Conservation (phyloP, 371 early-diverging fungal species). For the Mortierella polycephala region DNA sequence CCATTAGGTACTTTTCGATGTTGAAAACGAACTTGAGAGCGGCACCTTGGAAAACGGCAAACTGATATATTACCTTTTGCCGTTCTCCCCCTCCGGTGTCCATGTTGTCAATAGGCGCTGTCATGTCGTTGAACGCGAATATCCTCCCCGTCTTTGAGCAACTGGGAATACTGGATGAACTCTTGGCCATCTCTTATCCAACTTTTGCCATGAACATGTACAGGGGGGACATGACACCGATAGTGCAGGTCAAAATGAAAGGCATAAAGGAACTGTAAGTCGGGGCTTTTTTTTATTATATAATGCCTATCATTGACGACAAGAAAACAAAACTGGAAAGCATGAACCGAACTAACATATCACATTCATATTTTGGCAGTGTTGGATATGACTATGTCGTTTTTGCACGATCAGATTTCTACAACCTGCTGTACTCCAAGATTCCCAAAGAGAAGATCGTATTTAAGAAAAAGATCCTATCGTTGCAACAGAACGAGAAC, state of each 20-base stretch:
- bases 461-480: slow-evolving; percentile 10
- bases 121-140: slow-evolving; percentile 13
- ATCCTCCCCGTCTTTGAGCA: slow-evolving; percentile 31
- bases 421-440: slow-evolving; percentile 4
- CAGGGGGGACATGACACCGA: no score
- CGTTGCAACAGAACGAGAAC: slow-evolving; percentile 5
- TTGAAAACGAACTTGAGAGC: no score
- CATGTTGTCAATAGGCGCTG: slow-evolving; percentile 2
- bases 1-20: slow-evolving; percentile 3
- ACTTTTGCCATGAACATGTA: background rate
- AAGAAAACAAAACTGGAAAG: background rate
- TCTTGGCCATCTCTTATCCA: slow-evolving; percentile 7
- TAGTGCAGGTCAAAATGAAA: no score
- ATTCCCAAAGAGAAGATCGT: slow-evolving; percentile 19
- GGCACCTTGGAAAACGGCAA: background rate
- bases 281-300: no score
- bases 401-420: slow-evolving; percentile 17
- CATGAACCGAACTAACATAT: no score
- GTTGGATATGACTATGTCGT: slow-evolving; percentile 5
- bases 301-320: background rate
- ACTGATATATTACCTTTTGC: no score
- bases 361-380: no score
- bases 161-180: slow-evolving; percentile 15
- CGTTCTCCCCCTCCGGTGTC: no score
- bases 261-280: no score